phyloP scores from a whole-genome alignment of 495 filamentous ascomycete species.

The Lepidopterella palustris region DNA sequence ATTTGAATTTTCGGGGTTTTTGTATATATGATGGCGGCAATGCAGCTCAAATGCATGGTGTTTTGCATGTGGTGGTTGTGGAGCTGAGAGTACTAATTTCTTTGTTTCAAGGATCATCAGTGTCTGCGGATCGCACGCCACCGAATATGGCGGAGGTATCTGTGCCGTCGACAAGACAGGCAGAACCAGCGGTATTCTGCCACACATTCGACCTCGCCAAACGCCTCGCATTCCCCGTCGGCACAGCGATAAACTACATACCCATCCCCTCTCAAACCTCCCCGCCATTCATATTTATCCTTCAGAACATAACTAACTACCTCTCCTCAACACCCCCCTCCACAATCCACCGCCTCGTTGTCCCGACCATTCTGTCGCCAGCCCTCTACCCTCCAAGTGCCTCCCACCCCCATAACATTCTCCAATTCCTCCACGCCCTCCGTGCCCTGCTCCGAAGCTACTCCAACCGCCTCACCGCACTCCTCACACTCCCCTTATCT shows the following conservation, averaged over 20 bases:
- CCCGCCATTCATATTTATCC: conserved; percentile 59
- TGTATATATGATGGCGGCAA: too few species aligned
- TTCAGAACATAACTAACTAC: conserved; percentile 52
- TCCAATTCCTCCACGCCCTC: conserved; percentile 79
- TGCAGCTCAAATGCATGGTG: too few species aligned
- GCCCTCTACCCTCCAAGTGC: conserved; percentile 65
- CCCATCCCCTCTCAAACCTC: conserved; percentile 35
- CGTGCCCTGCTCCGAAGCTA: conserved; percentile 65
- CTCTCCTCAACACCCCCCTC: conserved; percentile 52
- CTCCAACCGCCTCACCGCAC: conserved; percentile 57
- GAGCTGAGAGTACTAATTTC: too few species aligned
- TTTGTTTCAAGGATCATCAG: too few species aligned
- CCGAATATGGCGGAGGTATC: neutral
- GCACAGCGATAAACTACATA: conserved; percentile 52
- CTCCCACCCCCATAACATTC: conserved; percentile 59
- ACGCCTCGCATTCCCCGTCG: conserved; percentile 56
- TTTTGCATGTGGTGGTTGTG: too few species aligned
- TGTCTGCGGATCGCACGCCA: neutral
- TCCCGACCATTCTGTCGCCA: conserved; percentile 79
- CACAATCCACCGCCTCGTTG: conserved; percentile 71
- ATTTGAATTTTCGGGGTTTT: neutral
- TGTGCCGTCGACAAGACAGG: neutral
- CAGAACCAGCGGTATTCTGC: conserved; percentile 51
- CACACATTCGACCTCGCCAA: conserved; percentile 89
- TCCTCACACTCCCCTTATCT: conserved; percentile 73